Evolutionary conservation across 1,284 basidiomycete genomes (phyloP), one percentile per base, ranked within the genome.

Genomic region (Erythrobasidium hasegawianum): DNA sequence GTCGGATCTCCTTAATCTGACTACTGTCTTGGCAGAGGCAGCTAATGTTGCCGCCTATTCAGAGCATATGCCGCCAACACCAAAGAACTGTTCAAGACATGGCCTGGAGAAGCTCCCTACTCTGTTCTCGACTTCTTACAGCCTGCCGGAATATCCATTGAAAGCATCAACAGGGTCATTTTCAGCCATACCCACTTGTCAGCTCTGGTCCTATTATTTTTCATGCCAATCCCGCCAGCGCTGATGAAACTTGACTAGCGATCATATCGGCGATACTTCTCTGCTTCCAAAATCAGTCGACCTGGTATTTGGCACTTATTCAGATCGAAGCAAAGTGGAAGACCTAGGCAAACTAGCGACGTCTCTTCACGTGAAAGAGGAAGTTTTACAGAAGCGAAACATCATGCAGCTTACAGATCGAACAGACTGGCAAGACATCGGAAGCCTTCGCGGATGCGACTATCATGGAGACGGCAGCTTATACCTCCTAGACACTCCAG

Each of bases 181-280:
- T 59, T 50, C 58, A 59, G 58, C 41, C 58, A 59, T 50, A 50
- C 47, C 13, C 59, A 61, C 22, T 61, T 61, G 47, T 53, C 3
- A 5, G 59, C 20, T 11, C 39, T 1, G 40, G 40, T 10, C 40
- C 40, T 41, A 41, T n/a, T 41, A 11, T 24, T 8, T 14, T 14
- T 47, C 14, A 14, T 47, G 16, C 22, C 7, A 18, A 14, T 47
- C 4, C 16, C 43, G 16, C 22, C 22, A n/a, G 8, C 5, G 22
- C 22, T 24, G 22, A 47, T 16, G 5, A 3, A 16, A 38, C 14
- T 50, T 7, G 3, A 9, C 22, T 11, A 59, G 58, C 47, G 58
- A 59, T 20, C 58, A 59, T 18, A 38, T 59, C 22, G 58, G 58
- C 27, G 58, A 59, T 38, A 16, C 26, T 16, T 53, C 50, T 5